Evolutionary conservation across 2,329 filamentous ascomycete genomes (phyloP), one percentile per base, ranked within the genome.

Genomic region (Phialophora verrucosa): DNA sequence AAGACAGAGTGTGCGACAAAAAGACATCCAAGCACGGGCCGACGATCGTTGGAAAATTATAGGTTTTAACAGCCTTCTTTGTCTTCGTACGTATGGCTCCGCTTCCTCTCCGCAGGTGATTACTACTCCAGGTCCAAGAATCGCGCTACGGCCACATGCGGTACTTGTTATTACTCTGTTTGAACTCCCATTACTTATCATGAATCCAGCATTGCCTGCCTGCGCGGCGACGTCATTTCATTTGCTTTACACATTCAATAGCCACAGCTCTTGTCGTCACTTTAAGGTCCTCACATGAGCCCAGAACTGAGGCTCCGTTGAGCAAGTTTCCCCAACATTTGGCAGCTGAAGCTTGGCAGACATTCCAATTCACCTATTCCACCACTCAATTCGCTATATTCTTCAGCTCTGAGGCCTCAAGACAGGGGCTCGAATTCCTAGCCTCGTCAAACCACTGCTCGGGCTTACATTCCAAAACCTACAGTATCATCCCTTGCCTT

Each of bases 251-350:
- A 31, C 7, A 4, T 23, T n/a, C 42, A 44, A 44, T 3, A 17
- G 14, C 23, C n/a, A 51, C 44, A 25, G 44, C 56, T n/a, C 17
- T 38, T 1, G 44, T 53, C 44, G 27, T 42, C 23, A 38, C 25
- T 50, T 61, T 61, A 61, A 61, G 59, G 49, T 61, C 58, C 58
- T 61, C 58, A 53, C 20, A 14, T 29, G 7, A 8, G 12, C 25
- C 10, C n/a, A 42, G 47, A 25, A 25, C 2, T 14, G 49, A 29
- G 12, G 49, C 14, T 3, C 29, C 12, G 27, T n/a, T 3, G 25
- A 12, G 51, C 17, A 4, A 8, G n/a, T 32, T 32, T n/a, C 17
- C 51, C 53, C 23, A 55, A 55, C 14, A 51, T 6, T 55, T 55
- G 12, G 27, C 25, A 2, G 27, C 23, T 29, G 23, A 17, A 53